Evolutionary conservation across 2,329 filamentous ascomycete species (phyloP).

Genomic region (Ophiosphaerella herpotricha): DNA sequence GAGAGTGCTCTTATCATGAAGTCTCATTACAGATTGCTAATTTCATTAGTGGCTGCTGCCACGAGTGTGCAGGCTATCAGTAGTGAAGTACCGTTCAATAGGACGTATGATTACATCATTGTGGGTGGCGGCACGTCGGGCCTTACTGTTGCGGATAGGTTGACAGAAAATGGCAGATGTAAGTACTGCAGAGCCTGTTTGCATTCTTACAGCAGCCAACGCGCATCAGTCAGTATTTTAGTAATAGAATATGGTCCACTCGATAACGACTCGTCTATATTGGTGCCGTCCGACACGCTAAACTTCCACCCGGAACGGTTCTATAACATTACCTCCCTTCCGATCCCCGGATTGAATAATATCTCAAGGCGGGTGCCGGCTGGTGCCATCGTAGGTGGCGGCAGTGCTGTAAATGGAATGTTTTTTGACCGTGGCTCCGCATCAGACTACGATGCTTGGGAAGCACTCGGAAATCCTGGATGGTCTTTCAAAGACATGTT

Average conservation of each 20-base stretch:
- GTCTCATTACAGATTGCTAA: neutral
- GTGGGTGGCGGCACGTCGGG: conserved; percentile 27
- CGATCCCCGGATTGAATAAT: conserved; percentile 15
- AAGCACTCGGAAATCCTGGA: conserved; percentile 58
- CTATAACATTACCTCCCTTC: conserved; percentile 16
- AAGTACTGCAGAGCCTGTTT: neutral
- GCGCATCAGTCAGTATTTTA: conserved; percentile 12
- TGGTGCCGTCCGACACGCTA: conserved; percentile 9
- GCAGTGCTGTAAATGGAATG: conserved; percentile 40
- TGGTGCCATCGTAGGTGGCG: conserved; percentile 36
- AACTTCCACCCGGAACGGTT: conserved; percentile 3
- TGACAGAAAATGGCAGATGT: conserved; percentile 20
- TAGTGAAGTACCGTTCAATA: neutral
- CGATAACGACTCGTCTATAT: conserved; percentile 6
- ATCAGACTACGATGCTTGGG: conserved; percentile 57
- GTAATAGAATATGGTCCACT: conserved; percentile 18
- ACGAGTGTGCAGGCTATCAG: neutral
- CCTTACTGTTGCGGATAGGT: conserved; percentile 22
- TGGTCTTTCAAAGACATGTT: conserved; percentile 22
- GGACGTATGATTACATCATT: conserved; percentile 27
- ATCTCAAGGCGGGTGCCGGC: conserved; percentile 8
- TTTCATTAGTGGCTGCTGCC: neutral
- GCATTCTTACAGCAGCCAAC: neutral
- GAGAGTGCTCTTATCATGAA: too few species aligned
- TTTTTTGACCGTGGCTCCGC: conserved; percentile 34